Evolutionary conservation across 108 stramenopile species (phyloP), one percentile per base, ranked within the genome.

Genomic region (Conticribra guillardii): DNA sequence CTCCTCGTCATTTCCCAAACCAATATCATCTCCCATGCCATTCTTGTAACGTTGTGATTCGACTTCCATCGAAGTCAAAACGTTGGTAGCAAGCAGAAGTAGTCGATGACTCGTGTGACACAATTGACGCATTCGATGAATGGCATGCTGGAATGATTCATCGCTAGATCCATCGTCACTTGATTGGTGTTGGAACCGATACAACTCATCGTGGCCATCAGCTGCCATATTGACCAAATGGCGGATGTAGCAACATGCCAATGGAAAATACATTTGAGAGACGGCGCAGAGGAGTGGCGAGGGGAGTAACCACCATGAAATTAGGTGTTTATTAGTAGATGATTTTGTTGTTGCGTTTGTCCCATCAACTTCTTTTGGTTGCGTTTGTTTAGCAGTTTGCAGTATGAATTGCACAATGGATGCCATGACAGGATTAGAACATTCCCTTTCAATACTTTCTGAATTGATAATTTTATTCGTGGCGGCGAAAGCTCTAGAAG

Each of bases 261-360:
- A 22, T 44, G 67, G 61, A 24, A 69, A 68, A 50, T 69, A 50
- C 16, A 34, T 17, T 51, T 76, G 75, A 5, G 67, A 68, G 60
- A 50, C 33, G 17, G 54, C 22, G 48, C 75, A 76, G 19, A 76
- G 32, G 28, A 76, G 61, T 16, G 60, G 75, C 23, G 75, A 76
- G n/a, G 75, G 75, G 22, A 63, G 61, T 18, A 14, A 49, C 67
- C 67, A 76, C 75, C 75, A 76, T 55, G 59, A 32, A 27, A 60
- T 45, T 0, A 11, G 37, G n/a, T n/a, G n/a, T n/a, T n/a, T n/a
- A n/a, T n/a, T n/a, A n/a, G n/a, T n/a, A n/a, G n/a, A n/a, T n/a
- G n/a, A n/a, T n/a, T n/a, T 11, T 41, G 37, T 41, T 5, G 11
- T 41, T 11, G 37, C 11, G 37, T 41, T 41, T 41, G 37, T 41